Base-by-base conservation (phyloP, 805 yeast species). In the Hanseniaspora guilliermondii region DNA sequence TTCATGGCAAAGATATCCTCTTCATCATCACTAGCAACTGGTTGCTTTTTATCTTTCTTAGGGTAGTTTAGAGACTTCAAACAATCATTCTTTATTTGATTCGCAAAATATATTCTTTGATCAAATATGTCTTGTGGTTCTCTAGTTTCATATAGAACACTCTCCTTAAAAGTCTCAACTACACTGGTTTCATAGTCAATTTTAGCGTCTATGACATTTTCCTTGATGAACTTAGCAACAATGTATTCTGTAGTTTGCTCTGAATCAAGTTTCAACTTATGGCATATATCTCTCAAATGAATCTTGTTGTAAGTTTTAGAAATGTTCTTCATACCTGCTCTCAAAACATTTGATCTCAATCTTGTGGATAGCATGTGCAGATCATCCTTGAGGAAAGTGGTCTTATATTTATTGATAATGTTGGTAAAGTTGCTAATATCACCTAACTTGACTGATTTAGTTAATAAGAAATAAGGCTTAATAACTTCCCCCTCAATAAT, bases 201-300 rank as follows among this genome's bases (percentile, higher is more conserved):
- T 54, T 80, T 78, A 3, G 98, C 97, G 64, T 93, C 97, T 65
- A 93, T 87, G 52, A 93, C 97, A 57, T 96, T 96, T 67, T 93
- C 99, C 64, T 96, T 82, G 56, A 93, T 91, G 25, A 97, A 93
- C 73, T 93, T 91, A 38, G 96, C 87, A 22, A 93, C 96, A 68
- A 93, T 88, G 68, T 91, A 93, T 72, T 93, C 99, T 1, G 96
- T 95, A 62, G 91, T 83, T 64, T 93, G 89, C 72, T 93, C 99
- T 48, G 89, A 82, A 63, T 91, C 98, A 58, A 93, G 76, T 61
- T 85, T 88, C 65, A 93, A 77, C 65, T 91, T 87, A 62, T 93
- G 77, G 69, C 98, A 93, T 56, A 93, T 88, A 65, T 93, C 99
- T 68, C 84, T 85, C 62, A 93, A 76, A 3, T 97, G 86, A 58